Evolutionary conservation across 2,329 filamentous ascomycete species (phyloP), one percentile per base, ranked within the genome.

Genomic region (Ophiostoma piceae): DNA sequence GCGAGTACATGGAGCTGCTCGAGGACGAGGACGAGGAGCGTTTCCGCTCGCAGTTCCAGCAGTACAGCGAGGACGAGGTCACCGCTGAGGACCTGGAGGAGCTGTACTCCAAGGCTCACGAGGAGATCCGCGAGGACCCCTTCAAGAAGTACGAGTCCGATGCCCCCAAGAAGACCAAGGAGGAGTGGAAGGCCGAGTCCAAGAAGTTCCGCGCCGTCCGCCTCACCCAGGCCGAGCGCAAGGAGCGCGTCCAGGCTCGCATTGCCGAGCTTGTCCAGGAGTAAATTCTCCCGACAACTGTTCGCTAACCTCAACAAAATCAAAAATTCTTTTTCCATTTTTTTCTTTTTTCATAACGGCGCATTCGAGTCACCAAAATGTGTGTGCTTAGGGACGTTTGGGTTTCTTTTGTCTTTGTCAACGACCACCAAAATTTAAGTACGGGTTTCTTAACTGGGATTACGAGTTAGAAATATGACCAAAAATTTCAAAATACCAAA

Each of bases 1-100:
- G 94, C 77, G 95, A 99, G 89, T 99, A 99, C 90, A 99, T 99
- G 95, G 95, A 99, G 90, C 95, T 91, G 72, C 92, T 99, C 75
- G 95, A 95, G 84, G 95, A 99, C 79, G 95, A 99, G 81, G 95
- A 99, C 80, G 95, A 99, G 91, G 95, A 99, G 89, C 94, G 95
- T 81, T 99, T 92, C 92, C 94, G 94, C 88, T 89, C 88, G 78
- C 95, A 99, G 87, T 99, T 99, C 91, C 86, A 89, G 82, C 90
- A 95, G 84, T 99, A 99, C 88, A 91, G 97, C 77, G 94, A 99
- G 75, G 92, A 96, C 80, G 95, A 97, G 78, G 83, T 99, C 75
- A 94, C 98, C 86, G 94, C 95, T 74, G 95, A 97, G 79, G 92
- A 91, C 78, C 88, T 99, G 72, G 95, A 99, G 92, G 95, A 99